These are phyloP conservation scores for Picochlorum sp. DNA, from an alignment of 139 green algal species.

Conservation along the genomic window DNA sequence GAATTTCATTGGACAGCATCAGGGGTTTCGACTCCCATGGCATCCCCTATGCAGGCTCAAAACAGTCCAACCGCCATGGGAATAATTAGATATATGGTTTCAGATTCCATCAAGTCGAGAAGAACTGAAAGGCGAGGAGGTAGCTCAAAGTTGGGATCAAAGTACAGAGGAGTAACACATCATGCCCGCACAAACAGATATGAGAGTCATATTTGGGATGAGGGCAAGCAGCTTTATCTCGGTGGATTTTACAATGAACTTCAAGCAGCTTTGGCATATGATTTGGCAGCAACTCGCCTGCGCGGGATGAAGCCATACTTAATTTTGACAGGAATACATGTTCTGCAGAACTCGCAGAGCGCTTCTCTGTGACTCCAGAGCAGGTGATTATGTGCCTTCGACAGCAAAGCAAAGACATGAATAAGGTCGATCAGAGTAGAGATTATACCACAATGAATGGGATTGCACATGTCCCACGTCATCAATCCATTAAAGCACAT, in stretches of 20 bases:
- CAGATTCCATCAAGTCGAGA: too few species aligned
- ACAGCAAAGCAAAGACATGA: constrained; percentile 45
- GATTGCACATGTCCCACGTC: constrained; percentile 2
- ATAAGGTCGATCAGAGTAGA: background rate
- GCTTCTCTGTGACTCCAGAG: constrained; percentile 33
- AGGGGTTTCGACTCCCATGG: too few species aligned
- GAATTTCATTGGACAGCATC: background rate
- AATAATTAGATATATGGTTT: too few species aligned
- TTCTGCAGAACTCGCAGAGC: constrained; percentile 1
- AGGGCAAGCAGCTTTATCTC: constrained; percentile 73
- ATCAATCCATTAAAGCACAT: constrained; percentile 12
- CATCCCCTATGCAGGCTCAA: too few species aligned
- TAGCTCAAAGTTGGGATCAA: constrained; percentile 13
- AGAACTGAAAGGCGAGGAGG: background rate
- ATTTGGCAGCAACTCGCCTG: constrained; percentile 67
- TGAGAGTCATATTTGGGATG: constrained; percentile 77
- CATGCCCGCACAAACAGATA: constrained; percentile 70
- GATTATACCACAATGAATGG: background rate
- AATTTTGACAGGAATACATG: constrained; percentile 48
- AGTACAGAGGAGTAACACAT: constrained; percentile 75
- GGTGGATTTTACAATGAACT: constrained; percentile 76
- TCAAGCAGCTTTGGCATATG: constrained; percentile 70
- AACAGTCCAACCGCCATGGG: too few species aligned
- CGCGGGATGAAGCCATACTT: constrained; percentile 40
- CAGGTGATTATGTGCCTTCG: constrained; percentile 63